phyloP scores from a whole-genome alignment of 2,329 filamentous ascomycete genomes.

The Onygenales sp. region DNA sequence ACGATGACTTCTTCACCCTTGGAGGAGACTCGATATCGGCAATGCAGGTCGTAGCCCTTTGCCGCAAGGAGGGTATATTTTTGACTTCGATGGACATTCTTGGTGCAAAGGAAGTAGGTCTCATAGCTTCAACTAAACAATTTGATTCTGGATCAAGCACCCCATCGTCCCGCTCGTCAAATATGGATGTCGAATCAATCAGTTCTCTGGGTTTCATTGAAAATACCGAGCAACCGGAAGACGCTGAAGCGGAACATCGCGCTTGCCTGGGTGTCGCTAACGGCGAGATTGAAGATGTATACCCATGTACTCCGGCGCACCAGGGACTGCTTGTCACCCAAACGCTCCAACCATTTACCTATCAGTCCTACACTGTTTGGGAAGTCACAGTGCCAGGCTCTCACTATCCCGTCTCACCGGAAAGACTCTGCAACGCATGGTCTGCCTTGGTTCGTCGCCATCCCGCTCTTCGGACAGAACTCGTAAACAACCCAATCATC shows the following conservation, averaged over 20 bases:
- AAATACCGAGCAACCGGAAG: background rate
- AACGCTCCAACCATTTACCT: background rate
- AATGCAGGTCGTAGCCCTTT: conserved; percentile 4
- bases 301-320: conserved; percentile 7
- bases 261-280: background rate
- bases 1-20: conserved; percentile 2
- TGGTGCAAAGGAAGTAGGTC: conserved; percentile 4
- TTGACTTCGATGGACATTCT: conserved; percentile 7
- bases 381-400: conserved; percentile 1
- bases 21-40: conserved; percentile 3
- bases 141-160: background rate
- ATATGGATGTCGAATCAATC: background rate
- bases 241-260: background rate
- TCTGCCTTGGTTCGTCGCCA: background rate
- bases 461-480: background rate
- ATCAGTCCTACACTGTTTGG: conserved; percentile 8
- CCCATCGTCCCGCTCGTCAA: background rate
- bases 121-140: background rate
- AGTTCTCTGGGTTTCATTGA: background rate
- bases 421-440: background rate
- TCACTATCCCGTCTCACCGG: background rate
- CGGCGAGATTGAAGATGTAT: conserved; percentile 4
- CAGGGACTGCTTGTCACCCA: conserved; percentile 4
- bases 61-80: conserved; percentile 3
- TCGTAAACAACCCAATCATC: background rate